phyloP scores from a whole-genome alignment of 1,284 basidiomycete genomes.

The Boletellus deceptivus region DNA sequence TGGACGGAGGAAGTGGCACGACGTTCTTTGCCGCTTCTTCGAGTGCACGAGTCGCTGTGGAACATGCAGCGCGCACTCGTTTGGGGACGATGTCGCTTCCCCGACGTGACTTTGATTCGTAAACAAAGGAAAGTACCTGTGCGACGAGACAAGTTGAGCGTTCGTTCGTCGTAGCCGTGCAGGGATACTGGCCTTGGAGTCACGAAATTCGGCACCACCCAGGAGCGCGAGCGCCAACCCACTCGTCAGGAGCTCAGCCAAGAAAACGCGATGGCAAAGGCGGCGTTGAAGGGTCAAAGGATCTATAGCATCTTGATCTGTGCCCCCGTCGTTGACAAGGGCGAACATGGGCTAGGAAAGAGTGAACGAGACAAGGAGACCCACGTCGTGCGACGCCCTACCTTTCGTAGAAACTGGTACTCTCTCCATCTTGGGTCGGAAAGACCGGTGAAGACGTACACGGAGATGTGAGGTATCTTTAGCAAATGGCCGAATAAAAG shows the following conservation, averaged over 20 bases:
- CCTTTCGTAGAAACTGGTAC: slow-evolving; percentile 44
- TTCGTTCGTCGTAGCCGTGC: neutral
- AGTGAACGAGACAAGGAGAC: slow-evolving; percentile 2
- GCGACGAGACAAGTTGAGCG: neutral
- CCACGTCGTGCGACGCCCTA: slow-evolving; percentile 14
- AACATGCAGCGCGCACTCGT: slow-evolving; percentile 8
- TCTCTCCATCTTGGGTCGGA: slow-evolving; percentile 48
- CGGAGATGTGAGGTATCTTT: slow-evolving; percentile 36
- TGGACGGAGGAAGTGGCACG: neutral
- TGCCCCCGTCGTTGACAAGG: slow-evolving; percentile 54
- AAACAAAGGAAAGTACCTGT: slow-evolving; percentile 49
- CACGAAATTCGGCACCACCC: slow-evolving; percentile 52
- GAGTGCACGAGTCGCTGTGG: slow-evolving; percentile 8
- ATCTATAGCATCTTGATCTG: slow-evolving; percentile 15
- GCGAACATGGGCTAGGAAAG: slow-evolving; percentile 61
- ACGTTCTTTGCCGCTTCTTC: neutral
- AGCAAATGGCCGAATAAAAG: slow-evolving; percentile 52
- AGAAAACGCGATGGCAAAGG: slow-evolving; percentile 48
- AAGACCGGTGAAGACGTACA: slow-evolving; percentile 45
- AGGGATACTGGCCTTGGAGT: slow-evolving; percentile 51
- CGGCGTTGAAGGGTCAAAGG: slow-evolving; percentile 31
- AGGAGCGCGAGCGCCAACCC: slow-evolving; percentile 54
- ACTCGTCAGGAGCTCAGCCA: slow-evolving; percentile 46
- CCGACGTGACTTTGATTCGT: slow-evolving; percentile 36
- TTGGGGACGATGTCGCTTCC: slow-evolving; percentile 4